Evolutionary conservation across 345 rosid genomes (phyloP).

Genomic region (thale cress (Arabidopsis thaliana)): TAIR10.1 NC_003074.8:22717001-22717500

Average conservation of each 20-base stretch:
- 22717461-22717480: constrained; percentile 58
- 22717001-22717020: constrained; percentile 88
- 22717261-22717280: constrained; percentile 1
- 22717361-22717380: constrained; percentile 19
- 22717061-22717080: background rate
- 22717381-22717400: constrained; percentile 10
- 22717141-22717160: constrained; percentile 54
- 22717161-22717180: constrained; percentile 71
- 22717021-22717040: constrained; percentile 64
- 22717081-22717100: background rate
- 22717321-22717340: constrained; percentile 29
- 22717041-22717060: constrained; percentile 7
- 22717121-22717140: constrained; percentile 68
- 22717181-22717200: constrained; percentile 76
- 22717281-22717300: background rate
- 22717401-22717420: background rate
- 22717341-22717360: background rate
- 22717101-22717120: constrained; percentile 61
- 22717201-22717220: constrained; percentile 60
- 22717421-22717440: constrained; percentile 43
- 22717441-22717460: constrained; percentile 53
- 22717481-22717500: constrained; percentile 61
- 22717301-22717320: constrained; percentile 17
- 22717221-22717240: background rate
- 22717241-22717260: background rate